Evolutionary conservation across 2,329 filamentous ascomycete species (phyloP), one percentile per base, ranked within the genome.

Genomic region (Aspergillus viridinutans): DNA sequence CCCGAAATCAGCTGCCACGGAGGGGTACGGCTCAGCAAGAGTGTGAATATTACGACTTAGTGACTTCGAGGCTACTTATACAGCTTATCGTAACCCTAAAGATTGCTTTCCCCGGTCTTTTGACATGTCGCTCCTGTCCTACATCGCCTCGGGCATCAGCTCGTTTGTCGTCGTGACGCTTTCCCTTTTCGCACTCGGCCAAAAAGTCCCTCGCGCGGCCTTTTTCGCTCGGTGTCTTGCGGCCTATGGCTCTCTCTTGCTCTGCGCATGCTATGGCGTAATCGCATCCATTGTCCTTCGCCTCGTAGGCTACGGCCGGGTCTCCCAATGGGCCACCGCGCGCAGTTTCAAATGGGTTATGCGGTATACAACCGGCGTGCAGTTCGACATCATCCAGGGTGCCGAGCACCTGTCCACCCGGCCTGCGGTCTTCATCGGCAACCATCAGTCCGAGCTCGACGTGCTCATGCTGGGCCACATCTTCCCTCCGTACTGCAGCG

Each of bases 401-500:
- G 68, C 85, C 58, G 75, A 86, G 62, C 72, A 86, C 64, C 83
- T 92, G 57, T 77, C 78, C 49, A 86, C 80, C 9, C 85, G 93
- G 52, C 94, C 94, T 0, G 92, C 90, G 56, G 89, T 99, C 56
- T 92, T 99, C 69, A 82, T 99, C 65, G 90, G 89, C 43, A 97
- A 97, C 76, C 94, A 99, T 78, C 94, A 99, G 82, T 91, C 90
- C 23, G 94, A 97, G 78, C 85, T 99, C 64, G 94, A 99, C 71
- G 90, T 99, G 43, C 82, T 96, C 58, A 89, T 97, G 85, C 83
- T 99, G 28, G 94, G 92, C 60, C 80, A 82, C 75, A 85, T 96
- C 69, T 97, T 97, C 77, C 94, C 94, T 50, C 87, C 85, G 68
- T 92, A 95, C 81, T 96, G 90, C 80, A 92, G 87, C 69, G 89